These are phyloP conservation scores for Epicoccum sorghinum DNA, from an alignment of 2,329 filamentous ascomycete species.

Conservation along the genomic window DNA sequence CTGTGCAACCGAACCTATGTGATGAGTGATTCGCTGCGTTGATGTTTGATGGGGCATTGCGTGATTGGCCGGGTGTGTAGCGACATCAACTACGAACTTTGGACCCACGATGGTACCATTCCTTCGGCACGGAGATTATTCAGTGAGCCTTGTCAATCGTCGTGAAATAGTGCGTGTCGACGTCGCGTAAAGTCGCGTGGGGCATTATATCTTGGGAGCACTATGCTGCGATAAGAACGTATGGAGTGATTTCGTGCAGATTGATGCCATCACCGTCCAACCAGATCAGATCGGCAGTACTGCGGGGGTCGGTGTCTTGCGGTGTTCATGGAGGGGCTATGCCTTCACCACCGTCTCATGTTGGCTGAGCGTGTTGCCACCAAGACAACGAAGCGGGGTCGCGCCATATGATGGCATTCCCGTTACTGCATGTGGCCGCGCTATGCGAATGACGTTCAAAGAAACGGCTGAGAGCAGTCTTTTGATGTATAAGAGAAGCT, in stretches of 20 bases:
- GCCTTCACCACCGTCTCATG: slow-evolving; percentile 5
- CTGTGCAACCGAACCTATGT: not conserved
- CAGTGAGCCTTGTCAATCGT: slow-evolving; percentile 15
- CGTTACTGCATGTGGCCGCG: not conserved
- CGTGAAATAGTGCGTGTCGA: slow-evolving; percentile 8
- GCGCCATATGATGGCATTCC: slow-evolving; percentile 6
- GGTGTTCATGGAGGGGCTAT: slow-evolving; percentile 15
- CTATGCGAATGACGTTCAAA: slow-evolving; percentile 8
- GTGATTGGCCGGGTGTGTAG: slow-evolving; percentile 40
- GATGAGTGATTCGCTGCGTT: slow-evolving; percentile 30
- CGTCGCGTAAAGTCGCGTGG: slow-evolving; percentile 11
- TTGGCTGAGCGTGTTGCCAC: slow-evolving; percentile 13
- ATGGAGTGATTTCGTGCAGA: slow-evolving; percentile 41
- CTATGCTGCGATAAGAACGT: slow-evolving; percentile 19
- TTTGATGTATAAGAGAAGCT: slow-evolving; percentile 22
- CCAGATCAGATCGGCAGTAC: slow-evolving; percentile 30
- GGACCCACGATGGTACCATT: slow-evolving; percentile 13
- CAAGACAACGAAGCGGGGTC: slow-evolving; percentile 21
- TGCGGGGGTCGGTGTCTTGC: slow-evolving; percentile 8
- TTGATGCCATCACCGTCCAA: slow-evolving; percentile 33
- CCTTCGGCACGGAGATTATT: slow-evolving; percentile 11
- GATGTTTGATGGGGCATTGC: slow-evolving; percentile 33
- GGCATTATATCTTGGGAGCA: slow-evolving; percentile 1
- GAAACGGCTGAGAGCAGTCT: not conserved
- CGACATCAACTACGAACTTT: slow-evolving; percentile 32